Evolutionary conservation across 768 basidiomycete species (phyloP).

Genomic region (Phallus indusiatus): DNA sequence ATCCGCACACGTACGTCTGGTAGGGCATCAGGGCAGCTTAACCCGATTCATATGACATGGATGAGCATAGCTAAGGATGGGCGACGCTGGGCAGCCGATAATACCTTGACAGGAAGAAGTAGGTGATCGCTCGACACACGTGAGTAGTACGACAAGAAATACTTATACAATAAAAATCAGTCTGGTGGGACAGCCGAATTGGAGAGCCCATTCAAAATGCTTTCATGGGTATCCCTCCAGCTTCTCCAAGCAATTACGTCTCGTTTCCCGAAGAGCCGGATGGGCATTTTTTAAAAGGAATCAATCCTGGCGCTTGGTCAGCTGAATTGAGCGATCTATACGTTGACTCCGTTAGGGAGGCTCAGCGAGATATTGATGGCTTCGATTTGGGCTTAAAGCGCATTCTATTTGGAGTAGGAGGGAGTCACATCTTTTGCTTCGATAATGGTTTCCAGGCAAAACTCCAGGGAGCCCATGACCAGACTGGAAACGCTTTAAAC

Average conservation of each 20-base stretch:
- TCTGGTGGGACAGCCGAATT: conserved; percentile 7
- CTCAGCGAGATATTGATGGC: conserved; percentile 6
- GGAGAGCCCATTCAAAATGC: conserved; percentile 8
- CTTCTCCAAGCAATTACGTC: conserved; percentile 10
- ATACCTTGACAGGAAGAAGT: conserved; percentile 4
- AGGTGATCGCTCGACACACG: background rate
- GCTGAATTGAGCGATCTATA: conserved; percentile 6
- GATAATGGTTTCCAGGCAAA: conserved; percentile 10
- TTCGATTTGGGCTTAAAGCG: conserved; percentile 5
- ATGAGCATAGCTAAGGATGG: conserved; percentile 9
- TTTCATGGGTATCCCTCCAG: conserved; percentile 4
- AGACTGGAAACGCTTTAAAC: conserved; percentile 6
- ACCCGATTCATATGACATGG: conserved; percentile 6
- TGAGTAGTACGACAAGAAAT: background rate
- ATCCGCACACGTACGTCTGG: background rate
- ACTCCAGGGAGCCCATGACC: conserved; percentile 6
- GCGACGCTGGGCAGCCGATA: conserved; percentile 6
- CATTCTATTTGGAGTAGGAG: conserved; percentile 8
- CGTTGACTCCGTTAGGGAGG: conserved; percentile 6
- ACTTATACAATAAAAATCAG: background rate
- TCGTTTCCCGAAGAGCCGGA: conserved; percentile 8
- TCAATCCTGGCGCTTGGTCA: conserved; percentile 8
- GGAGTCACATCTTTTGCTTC: conserved; percentile 10
- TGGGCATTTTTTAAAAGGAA: conserved; percentile 8
- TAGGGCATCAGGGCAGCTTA: conserved; percentile 8